phyloP scores from a whole-genome alignment of 495 filamentous ascomycete genomes.

The Polyplosphaeria fusca region DNA sequence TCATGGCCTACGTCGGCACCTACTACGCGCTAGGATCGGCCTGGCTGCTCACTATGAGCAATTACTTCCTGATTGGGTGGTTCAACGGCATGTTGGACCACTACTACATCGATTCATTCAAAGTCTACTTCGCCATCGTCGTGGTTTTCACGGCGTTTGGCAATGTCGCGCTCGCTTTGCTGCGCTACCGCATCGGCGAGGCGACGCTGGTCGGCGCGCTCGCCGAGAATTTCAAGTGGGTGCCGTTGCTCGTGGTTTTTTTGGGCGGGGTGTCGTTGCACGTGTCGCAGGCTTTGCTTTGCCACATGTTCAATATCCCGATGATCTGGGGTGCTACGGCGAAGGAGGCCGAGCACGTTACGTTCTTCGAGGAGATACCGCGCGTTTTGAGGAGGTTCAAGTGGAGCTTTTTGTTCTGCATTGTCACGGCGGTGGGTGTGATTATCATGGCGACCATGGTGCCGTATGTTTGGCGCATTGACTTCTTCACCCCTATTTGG shows the following conservation, averaged over 20 bases:
- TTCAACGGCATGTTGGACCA: constrained; percentile 47
- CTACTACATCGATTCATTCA: constrained; percentile 51
- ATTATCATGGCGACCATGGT: constrained; percentile 51
- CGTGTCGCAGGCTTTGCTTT: constrained; percentile 47
- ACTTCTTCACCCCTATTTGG: constrained; percentile 56
- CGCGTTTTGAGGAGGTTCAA: constrained; percentile 58
- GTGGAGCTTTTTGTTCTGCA: constrained; percentile 56
- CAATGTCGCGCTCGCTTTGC: constrained; percentile 48
- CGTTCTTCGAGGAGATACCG: constrained; percentile 60
- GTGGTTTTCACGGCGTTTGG: constrained; percentile 48
- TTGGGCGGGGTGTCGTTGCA: constrained; percentile 50
- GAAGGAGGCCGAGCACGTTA: constrained; percentile 59
- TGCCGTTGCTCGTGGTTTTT: constrained; percentile 48
- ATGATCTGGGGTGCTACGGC: constrained; percentile 51
- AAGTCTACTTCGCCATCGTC: constrained; percentile 50
- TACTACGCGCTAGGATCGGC: constrained; percentile 80
- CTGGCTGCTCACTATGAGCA: constrained; percentile 72
- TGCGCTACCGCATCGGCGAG: constrained; percentile 48
- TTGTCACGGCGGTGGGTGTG: constrained; percentile 41
- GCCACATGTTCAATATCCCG: constrained; percentile 49
- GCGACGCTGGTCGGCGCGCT: constrained; percentile 37
- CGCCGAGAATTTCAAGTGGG: constrained; percentile 48
- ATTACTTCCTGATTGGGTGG: constrained; percentile 72
- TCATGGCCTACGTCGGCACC: constrained; percentile 81
- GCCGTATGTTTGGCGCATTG: constrained; percentile 56